These are phyloP conservation scores for Polyporus arcularius DNA, from an alignment of 768 basidiomycete species.

Conservation along the genomic window DNA sequence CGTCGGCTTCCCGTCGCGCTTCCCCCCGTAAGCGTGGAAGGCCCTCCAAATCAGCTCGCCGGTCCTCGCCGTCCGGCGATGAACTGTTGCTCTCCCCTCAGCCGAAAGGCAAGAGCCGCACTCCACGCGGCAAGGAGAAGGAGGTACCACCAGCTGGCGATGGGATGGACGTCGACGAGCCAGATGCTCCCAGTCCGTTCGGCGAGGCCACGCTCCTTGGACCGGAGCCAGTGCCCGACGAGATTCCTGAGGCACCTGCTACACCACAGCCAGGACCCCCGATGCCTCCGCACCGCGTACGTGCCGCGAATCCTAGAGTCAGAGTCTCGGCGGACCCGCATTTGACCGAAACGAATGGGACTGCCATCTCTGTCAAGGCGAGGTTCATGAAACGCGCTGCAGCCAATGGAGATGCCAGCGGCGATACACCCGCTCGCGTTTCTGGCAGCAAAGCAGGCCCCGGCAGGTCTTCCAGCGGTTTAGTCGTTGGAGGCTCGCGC, in stretches of 20 bases:
- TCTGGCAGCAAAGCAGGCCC: conserved; percentile 38
- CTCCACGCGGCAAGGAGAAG: neutral
- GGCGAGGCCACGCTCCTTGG: conserved; percentile 10
- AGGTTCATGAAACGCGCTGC: conserved; percentile 35
- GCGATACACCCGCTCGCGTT: neutral
- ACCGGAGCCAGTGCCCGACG: neutral
- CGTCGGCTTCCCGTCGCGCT: neutral
- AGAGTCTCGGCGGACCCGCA: conserved; percentile 47
- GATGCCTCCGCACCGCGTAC: conserved; percentile 45
- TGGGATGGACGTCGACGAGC: conserved; percentile 5
- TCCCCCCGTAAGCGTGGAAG: conserved; percentile 3
- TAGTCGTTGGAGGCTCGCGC: conserved; percentile 46
- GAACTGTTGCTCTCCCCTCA: conserved; percentile 11
- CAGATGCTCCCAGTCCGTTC: neutral
- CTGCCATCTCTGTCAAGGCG: conserved; percentile 53
- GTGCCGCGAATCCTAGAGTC: conserved; percentile 54
- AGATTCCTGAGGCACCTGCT: neutral
- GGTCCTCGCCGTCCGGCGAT: conserved; percentile 14
- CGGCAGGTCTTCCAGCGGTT: conserved; percentile 49
- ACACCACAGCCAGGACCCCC: neutral
- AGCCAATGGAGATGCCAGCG: neutral
- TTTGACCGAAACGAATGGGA: conserved; percentile 15
- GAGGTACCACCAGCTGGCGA: neutral
- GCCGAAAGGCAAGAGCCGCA: neutral
- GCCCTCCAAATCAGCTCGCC: neutral